Base-by-base conservation (phyloP, 2,329 filamentous ascomycete species). In the Ambrosiella beaveri region DNA sequence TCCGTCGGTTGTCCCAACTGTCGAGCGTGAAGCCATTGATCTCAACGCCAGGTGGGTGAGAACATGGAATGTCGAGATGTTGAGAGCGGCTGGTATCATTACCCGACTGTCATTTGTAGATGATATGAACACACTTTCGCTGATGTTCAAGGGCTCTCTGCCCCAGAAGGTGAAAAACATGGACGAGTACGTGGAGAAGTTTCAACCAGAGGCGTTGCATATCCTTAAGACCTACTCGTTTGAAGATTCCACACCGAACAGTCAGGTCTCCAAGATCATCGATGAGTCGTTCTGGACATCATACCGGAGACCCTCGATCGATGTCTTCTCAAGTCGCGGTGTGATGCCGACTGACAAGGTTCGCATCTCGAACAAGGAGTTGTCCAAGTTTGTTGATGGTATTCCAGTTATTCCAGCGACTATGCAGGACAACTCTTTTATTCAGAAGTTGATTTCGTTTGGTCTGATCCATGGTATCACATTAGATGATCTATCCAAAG, bases 201-300 rank as follows among this genome's bases (percentile, higher is more conserved):
- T 88, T 53, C 76, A 91, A 65, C 84, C 88, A 0, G 84, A 89
- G 67, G 88, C 89, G 12, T 73, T 88, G 15, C 90, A 96, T 66
- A 84, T 85, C 2, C 77, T 93, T 61, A 86, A 88, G 63, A 91
- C 93, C 15, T 98, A 93, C 67, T 87, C 86, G 0, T 95, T 93
- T 64, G 78, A 77, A 41, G 88, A 95, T 65, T 96, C 93, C 1
- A 97, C 94, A 0, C 93, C 93, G 1, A 94, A 86, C 62, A 78
- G 79, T 0, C 78, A 86, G 61, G 86, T 97, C 17, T 88, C 89
- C 0, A 82, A 88, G 65, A 85, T 88, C 61, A 88, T 98, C 57
- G 90, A 96, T 66, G 88, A 96, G 69, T 87, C 89, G 0, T 98
- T 98, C 67, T 98, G 93, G 93, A 94, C 82, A 40, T 90, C 88